Evolutionary conservation across 768 basidiomycete species (phyloP), one percentile per base, ranked within the genome.

Genomic region (Crucibulum laeve): DNA sequence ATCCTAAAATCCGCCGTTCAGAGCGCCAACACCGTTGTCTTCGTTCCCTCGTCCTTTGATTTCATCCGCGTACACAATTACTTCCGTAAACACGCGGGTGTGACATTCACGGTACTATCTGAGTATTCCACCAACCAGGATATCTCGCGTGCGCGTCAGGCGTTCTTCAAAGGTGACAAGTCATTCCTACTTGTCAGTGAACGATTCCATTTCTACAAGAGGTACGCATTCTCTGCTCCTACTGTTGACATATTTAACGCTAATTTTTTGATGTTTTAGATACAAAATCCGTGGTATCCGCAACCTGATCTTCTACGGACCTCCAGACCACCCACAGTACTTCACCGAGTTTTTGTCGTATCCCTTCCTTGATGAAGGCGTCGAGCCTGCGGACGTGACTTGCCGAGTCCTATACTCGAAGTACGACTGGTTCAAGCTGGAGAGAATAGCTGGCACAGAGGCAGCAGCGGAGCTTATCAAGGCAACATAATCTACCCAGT

Each of bases 41-140:
- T 97, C 59, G 70, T 99, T 14, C 93, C 96, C 0, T 94, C 91
- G 0, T 97, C 94, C 40, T 94, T 95, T 59, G 96, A 98, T 65
- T 98, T 94, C 59, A 89, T 97, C 45, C 80, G 92, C 17, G 73
- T 99, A 6, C 86, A 88, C 46, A 92, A 93, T 47, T 73, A 90
- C 63, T 82, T 97, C 67, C 77, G 82, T 42, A 91, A 88, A 61
- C 68, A 76, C 45, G 69, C 75, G 8, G 78, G 80, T 13, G 71
- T 89, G 25, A 77, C 81, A 1, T 95, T 87, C 58, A 67, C 87
- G 3, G 80, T 94, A 21, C 79, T 99, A 38, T 96, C 93, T 2
- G 96, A 99, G 90, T 95, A 97, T 61, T 93, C 91, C 0, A 81
- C 89, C 8, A 94, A 91, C 51, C 84, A 89, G 62, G 95, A 98